Base-by-base conservation (phyloP, 192 early-diverging fungal genomes). In the Pilobolus umbonatus region DNA sequence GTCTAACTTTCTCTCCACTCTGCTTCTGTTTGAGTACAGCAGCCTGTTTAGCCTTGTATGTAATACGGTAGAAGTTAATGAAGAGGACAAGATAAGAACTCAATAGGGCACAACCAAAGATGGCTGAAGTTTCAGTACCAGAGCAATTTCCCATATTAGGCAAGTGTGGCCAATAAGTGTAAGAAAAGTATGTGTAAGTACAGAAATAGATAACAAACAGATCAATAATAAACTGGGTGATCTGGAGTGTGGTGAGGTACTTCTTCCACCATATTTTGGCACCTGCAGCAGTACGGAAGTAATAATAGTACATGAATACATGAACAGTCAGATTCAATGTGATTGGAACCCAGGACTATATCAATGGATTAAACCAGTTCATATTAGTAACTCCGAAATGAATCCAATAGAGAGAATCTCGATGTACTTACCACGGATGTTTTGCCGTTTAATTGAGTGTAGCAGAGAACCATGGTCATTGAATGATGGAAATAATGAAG, bases 401-500 rank as follows among this genome's bases (percentile, higher is more conserved):
- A 19, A 31, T 30, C 17, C 21, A 34, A 8, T 46, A 57, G 22
- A 0, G 30, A 14, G 0, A 30, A 1, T n/a, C 5, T 15, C 5
- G 11, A 22, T 50, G 57, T 26, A 79, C 80, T 82, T 86, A 88
- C 86, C 59, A 92, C 86, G 14, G 88, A 80, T 29, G 86, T 86
- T 31, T 55, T 57, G 4, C 89, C 88, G 44, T 77, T 77, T 28
- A 94, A 82, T 75, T 94, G 89, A 44, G 81, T 79, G 59, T 78
- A 93, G 75, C 91, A 93, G 19, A 94, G 86, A 45, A 86, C 77
- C 81, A 90, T 86, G 47, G 92, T 94, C 80, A 91, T 79, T 19
- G 88, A 82, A 77, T 96, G 93, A 77, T 96, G 93, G 79, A 88
- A 96, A 51, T 87, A 88, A 57, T 96, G 94, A 51, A 96, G 75